A percentile compares a stretch with the other conserved stretches of the same genome.
phyloP scores from a whole-genome alignment of 2,329 filamentous ascomycete genomes.

The Colletotrichum kahawae region DNA sequence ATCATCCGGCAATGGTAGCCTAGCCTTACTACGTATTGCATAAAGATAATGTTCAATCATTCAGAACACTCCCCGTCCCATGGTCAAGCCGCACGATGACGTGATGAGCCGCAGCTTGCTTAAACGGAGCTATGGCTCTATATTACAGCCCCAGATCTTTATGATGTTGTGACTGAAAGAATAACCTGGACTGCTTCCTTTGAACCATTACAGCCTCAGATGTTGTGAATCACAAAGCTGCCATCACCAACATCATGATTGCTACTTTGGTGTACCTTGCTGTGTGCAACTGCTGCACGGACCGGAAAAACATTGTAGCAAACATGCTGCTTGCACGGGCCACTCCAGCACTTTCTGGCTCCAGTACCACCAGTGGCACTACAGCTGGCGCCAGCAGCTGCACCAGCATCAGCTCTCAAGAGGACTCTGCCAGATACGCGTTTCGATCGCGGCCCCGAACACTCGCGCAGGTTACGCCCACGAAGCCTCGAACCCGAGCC shows the following conservation, averaged over 20 bases:
- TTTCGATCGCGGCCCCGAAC: constrained; percentile 10
- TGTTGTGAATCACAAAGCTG: neutral
- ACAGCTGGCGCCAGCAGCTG: constrained; percentile 4
- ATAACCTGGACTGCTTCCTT: neutral
- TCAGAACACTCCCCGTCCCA: neutral
- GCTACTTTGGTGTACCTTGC: neutral
- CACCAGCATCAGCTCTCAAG: neutral
- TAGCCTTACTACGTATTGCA: neutral
- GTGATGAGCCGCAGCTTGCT: neutral
- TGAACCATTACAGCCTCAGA: neutral
- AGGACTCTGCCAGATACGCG: constrained; percentile 2
- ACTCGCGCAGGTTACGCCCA: constrained; percentile 2
- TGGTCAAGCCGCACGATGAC: neutral
- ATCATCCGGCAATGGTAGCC: neutral
- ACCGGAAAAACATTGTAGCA: constrained; percentile 14
- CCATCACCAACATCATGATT: neutral
- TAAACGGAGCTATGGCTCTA: neutral
- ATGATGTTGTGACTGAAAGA: neutral
- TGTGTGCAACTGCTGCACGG: constrained; percentile 3
- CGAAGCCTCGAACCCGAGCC: neutral
- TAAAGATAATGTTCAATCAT: constrained; percentile 22
- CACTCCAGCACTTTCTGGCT: neutral
- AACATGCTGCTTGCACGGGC: neutral
- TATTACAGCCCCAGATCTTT: neutral
- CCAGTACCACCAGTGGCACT: neutral